These are phyloP conservation scores for Fusarium guadeloupense DNA, from an alignment of 2,329 filamentous ascomycete species.

Conservation along the genomic window DNA sequence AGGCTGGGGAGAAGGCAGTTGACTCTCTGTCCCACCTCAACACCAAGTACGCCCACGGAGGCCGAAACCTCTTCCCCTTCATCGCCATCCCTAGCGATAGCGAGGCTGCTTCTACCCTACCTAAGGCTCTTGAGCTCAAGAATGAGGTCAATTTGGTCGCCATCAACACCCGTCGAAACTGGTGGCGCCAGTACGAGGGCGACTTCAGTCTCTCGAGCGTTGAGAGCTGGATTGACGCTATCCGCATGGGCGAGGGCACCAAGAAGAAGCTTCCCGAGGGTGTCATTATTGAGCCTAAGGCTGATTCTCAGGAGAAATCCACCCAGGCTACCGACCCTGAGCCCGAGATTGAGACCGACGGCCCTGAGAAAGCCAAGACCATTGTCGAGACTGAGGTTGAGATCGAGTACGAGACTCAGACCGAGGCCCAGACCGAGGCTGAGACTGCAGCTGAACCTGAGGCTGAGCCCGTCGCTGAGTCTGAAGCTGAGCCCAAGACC, in stretches of 20 bases:
- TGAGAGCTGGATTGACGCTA: conserved; percentile 89
- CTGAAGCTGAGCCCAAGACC: conserved; percentile 41
- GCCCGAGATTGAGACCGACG: conserved; percentile 38
- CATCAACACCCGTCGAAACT: conserved; percentile 83
- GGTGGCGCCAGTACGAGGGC: conserved; percentile 81
- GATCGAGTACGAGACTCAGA: conserved; percentile 23
- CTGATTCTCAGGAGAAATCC: conserved; percentile 8
- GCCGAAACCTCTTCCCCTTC: conserved; percentile 82
- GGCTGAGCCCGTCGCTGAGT: conserved; percentile 24
- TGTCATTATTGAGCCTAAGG: conserved; percentile 56
- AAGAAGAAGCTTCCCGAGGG: conserved; percentile 79
- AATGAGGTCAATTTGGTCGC: conserved; percentile 77
- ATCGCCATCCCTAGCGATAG: conserved; percentile 72
- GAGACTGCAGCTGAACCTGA: conserved; percentile 34
- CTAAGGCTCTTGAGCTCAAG: conserved; percentile 64
- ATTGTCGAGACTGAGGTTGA: conserved; percentile 36
- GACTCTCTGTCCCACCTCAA: conserved; percentile 75
- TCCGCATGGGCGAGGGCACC: conserved; percentile 85
- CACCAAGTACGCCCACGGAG: conserved; percentile 74
- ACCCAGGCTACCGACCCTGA: conserved; percentile 42
- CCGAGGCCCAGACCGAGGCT: conserved; percentile 32
- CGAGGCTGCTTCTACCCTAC: conserved; percentile 54
- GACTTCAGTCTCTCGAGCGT: conserved; percentile 69
- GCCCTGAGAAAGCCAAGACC: conserved; percentile 39
- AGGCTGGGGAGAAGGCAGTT: conserved; percentile 66